Base-by-base conservation (phyloP, 371 early-diverging fungal species). In the Rhizopus stolonifer region DNA sequence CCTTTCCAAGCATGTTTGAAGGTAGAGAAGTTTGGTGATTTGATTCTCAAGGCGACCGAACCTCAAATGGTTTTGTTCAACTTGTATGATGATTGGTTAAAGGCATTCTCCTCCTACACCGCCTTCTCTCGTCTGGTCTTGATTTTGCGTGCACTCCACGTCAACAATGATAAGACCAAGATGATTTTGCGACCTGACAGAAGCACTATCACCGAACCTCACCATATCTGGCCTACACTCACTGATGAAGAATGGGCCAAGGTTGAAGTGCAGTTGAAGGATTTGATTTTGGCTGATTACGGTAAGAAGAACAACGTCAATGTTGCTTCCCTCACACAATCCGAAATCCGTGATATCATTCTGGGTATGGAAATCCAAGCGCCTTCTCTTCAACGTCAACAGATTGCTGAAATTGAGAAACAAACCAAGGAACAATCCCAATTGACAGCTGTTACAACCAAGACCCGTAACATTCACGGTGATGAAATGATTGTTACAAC, bases 291-390 rank as follows among this genome's bases (percentile, higher is more conserved):
- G 31, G 94, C 87, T 4, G 98, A 98, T 71, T 99, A 99, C 69
- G 97, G 97, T 69, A 96, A 94, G 80, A 95, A 96, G 86, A 96
- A 98, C 85, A 94, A 93, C 58, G 96, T 99, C 54, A 97, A 97
- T 53, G 95, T 95, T 26, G 93, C 95, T 4, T 92, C 93, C 38
- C 83, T 99, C 46, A 97, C 99, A 0, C 89, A 91, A 47, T 91
- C 94, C 1, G 99, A 99, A 81, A 93, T 99, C 65, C 90, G 99
- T 61, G 99, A 99, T 77, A 96, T 99, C 57, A 96, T 99, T 60
- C 85, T 99, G 56, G 99, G 99, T 71, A 98, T 98, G 96, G 96
- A 96, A 71, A 97, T 98, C 53, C 90, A 92, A 25, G 97, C 98
- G 48, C 99, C 99, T 23, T 95, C 96, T 46, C 71, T 91, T 31